A percentile compares a stretch with the other conserved stretches of the same genome.
Evolutionary conservation across 768 basidiomycete genomes (phyloP).

Genomic region (Strobilomyces echinocephalus): DNA sequence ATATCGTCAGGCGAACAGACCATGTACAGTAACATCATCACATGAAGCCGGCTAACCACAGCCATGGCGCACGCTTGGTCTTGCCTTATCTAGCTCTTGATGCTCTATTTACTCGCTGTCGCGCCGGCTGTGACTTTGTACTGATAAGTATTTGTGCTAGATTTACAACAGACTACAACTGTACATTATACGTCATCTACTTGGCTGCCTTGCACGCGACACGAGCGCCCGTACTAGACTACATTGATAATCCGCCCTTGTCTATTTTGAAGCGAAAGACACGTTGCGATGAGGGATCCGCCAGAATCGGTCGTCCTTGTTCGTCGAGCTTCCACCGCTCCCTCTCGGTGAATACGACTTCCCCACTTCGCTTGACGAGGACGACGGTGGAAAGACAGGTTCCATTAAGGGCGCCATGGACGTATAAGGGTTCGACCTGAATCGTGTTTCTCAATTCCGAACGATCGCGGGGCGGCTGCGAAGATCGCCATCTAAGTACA

Average conservation of each 20-base stretch:
- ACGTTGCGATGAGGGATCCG: conserved; percentile 43
- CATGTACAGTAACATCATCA: conserved; percentile 56
- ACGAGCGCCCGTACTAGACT: conserved; percentile 15
- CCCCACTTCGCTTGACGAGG: conserved; percentile 55
- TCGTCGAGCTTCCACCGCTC: conserved; percentile 54
- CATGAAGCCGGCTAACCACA: conserved; percentile 30
- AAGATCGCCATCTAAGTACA: conserved; percentile 23
- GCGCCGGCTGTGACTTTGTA: conserved; percentile 31
- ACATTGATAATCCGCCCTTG: conserved; percentile 12
- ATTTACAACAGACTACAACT: conserved; percentile 22
- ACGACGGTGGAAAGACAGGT: conserved; percentile 73
- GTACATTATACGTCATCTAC: conserved; percentile 34
- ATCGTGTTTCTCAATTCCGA: conserved; percentile 59
- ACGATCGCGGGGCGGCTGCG: conserved; percentile 43
- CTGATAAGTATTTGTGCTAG: conserved; percentile 26
- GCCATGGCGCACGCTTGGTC: neutral
- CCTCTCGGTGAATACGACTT: conserved; percentile 64
- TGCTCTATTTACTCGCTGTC: conserved; percentile 25
- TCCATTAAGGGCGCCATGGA: conserved; percentile 41
- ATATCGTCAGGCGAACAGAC: conserved; percentile 48
- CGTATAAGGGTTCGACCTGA: conserved; percentile 49
- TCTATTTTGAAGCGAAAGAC: conserved; percentile 45
- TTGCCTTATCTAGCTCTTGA: conserved; percentile 10
- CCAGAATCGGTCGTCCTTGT: conserved; percentile 37
- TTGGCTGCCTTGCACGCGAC: conserved; percentile 15